phyloP scores from a whole-genome alignment of 2,329 filamentous ascomycete species.

The Akanthomyces lecanii region DNA sequence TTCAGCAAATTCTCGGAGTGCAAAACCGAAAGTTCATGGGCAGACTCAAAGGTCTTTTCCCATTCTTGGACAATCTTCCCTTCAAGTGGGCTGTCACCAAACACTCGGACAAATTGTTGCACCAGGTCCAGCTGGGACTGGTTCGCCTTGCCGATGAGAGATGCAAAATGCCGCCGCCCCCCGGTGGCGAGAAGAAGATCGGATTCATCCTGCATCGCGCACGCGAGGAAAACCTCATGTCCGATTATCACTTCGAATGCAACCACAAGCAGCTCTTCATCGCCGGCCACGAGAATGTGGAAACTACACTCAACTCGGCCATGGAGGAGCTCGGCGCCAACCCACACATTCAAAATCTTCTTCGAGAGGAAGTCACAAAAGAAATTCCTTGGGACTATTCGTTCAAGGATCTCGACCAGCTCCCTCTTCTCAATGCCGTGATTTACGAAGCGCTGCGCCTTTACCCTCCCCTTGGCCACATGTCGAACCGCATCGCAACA shows the following conservation, averaged over 20 bases:
- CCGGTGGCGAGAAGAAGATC: background rate
- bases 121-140: background rate
- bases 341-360: background rate
- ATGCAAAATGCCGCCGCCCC: background rate
- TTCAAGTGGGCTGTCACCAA: background rate
- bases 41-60: background rate
- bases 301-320: slow-evolving; percentile 3
- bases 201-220: background rate
- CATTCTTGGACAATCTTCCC: background rate
- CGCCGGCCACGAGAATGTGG: slow-evolving; percentile 9
- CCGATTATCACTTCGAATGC: slow-evolving; percentile 2
- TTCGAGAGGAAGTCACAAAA: background rate
- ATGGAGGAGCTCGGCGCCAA: background rate
- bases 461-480: slow-evolving; percentile 1
- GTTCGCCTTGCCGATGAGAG: background rate
- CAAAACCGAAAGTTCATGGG: background rate
- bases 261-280: slow-evolving; percentile 14
- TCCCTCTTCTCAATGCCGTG: slow-evolving; percentile 1
- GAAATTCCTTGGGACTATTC: background rate
- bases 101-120: background rate
- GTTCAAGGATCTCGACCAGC: background rate
- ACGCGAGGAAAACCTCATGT: background rate
- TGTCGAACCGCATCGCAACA: slow-evolving; percentile 5
- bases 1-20: background rate
- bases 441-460: slow-evolving; percentile 13